These are phyloP conservation scores for Pichia sp. DNA, from an alignment of 1,139 yeast species.

Conservation along the genomic window DNA sequence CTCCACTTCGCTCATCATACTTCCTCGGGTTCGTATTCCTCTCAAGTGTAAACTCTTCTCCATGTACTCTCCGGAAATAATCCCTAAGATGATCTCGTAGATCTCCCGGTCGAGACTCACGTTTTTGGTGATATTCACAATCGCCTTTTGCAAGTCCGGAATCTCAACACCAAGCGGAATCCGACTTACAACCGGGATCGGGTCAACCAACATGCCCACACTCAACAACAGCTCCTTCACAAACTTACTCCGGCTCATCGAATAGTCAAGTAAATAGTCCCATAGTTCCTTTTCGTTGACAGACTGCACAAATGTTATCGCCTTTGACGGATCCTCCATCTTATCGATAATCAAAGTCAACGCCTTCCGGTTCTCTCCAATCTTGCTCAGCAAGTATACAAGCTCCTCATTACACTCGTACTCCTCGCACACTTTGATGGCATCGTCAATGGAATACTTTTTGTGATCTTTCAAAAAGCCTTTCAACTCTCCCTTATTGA, in stretches of 20 bases:
- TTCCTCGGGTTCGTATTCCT: conserved; percentile 41
- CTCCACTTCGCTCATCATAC: conserved; percentile 33
- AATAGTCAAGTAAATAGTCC: conserved; percentile 67
- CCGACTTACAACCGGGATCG: conserved; percentile 59
- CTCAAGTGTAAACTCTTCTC: conserved; percentile 39
- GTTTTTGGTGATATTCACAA: conserved; percentile 60
- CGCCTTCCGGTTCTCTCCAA: conserved; percentile 78
- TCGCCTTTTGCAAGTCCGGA: conserved; percentile 58
- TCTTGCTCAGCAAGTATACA: conserved; percentile 75
- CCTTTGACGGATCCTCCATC: conserved; percentile 72
- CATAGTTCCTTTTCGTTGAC: conserved; percentile 75
- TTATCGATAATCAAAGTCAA: conserved; percentile 70
- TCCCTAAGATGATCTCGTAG: conserved; percentile 55
- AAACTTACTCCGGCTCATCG: conserved; percentile 68
- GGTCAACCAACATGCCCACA: conserved; percentile 65
- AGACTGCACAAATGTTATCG: conserved; percentile 73
- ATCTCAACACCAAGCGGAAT: conserved; percentile 63
- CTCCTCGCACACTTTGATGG: conserved; percentile 59
- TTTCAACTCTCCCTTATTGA: conserved; percentile 48
- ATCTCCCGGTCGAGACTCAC: conserved; percentile 58
- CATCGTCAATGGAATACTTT: conserved; percentile 65
- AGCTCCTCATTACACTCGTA: conserved; percentile 59
- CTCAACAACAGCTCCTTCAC: conserved; percentile 69
- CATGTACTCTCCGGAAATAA: conserved; percentile 58
- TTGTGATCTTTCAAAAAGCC: conserved; percentile 49